Evolutionary conservation across 1,139 yeast species (phyloP).

Genomic region (Chernovozyma aurita): DNA sequence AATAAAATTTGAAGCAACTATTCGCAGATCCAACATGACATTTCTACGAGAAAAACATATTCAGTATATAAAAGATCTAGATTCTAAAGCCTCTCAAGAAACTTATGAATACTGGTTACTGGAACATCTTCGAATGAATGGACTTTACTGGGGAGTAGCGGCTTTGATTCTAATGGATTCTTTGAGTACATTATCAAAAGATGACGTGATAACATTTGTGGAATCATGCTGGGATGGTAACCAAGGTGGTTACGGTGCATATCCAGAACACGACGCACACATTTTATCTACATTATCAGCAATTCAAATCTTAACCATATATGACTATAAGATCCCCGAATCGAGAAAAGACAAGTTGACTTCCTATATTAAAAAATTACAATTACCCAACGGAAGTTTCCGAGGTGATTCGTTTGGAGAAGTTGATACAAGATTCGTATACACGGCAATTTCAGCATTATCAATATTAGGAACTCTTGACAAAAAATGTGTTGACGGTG

Average conservation of each 20-base stretch:
- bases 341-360: constrained; percentile 25
- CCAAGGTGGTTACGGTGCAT: constrained; percentile 86
- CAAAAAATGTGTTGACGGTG: constrained; percentile 56
- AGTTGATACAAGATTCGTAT: constrained; percentile 85
- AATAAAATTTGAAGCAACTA: no score
- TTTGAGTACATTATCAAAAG: constrained; percentile 47
- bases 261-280: constrained; percentile 87
- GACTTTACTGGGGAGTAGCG: constrained; percentile 92
- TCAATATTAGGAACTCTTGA: constrained; percentile 64
- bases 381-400: constrained; percentile 71
- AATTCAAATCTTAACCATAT: constrained; percentile 69
- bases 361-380: constrained; percentile 49
- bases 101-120: constrained; percentile 79
- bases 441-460: constrained; percentile 72
- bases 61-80: constrained; percentile 32
- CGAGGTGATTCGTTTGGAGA: constrained; percentile 92
- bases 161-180: constrained; percentile 63
- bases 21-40: no score
- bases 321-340: constrained; percentile 40
- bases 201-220: constrained; percentile 65
- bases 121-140: constrained; percentile 86
- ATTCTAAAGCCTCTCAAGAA: constrained; percentile 26
- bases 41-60: constrained; percentile 26
- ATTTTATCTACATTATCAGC: constrained; percentile 85
- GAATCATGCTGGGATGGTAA: constrained; percentile 57